Evolutionary conservation across 2,329 filamentous ascomycete species (phyloP), one percentile per base, ranked within the genome.

Genomic region (Verticillium nubilum): DNA sequence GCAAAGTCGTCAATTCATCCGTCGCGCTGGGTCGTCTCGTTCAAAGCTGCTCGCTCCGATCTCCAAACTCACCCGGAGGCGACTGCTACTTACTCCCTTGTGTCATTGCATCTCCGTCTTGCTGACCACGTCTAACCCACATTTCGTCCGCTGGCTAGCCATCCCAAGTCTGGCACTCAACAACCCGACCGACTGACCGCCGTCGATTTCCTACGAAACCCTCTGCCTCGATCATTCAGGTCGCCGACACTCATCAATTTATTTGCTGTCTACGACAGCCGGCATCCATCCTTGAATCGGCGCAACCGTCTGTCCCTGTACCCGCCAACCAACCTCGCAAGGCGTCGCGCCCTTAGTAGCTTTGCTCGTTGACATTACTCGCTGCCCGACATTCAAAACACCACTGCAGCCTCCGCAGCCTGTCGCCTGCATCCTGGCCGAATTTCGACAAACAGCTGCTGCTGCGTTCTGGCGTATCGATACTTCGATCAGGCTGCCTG

Each of bases 391-490:
- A 50, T 50, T 12, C 9, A 25, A 50, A 50, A 4, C n/a, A 42
- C 17, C 4, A 10, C 7, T 12, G 19, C 42, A 50, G 19, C 10
- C n/a, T 12, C 4, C 9, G 19, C 5, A 23, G 13, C 19, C 19
- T 23, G 23, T 84, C 80, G 72, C 91, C 80, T 75, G n/a, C 3
- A 19, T 9, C 7, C 7, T 50, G 35, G 35, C 42, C 12, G 42
- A 19, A 2, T 23, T 4, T 88, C 75, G 58, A 84, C 79, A 26
- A 83, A 79, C 59, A 93, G 76, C 67, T 88, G 85, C 58, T 85
- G 82, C 67, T 92, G 74, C 57, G 82, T 81, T 80, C 92, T 92
- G 55, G 80, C n/a, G 17, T 5, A 7, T 12, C 42, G 42, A 4
- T 23, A 7, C 17, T n/a, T 17, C 35, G 10, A 4, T 10, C 4